Evolutionary conservation across 1,284 basidiomycete genomes (phyloP), one percentile per base, ranked within the genome.

Genomic region (Ganoderma lucidum): DNA sequence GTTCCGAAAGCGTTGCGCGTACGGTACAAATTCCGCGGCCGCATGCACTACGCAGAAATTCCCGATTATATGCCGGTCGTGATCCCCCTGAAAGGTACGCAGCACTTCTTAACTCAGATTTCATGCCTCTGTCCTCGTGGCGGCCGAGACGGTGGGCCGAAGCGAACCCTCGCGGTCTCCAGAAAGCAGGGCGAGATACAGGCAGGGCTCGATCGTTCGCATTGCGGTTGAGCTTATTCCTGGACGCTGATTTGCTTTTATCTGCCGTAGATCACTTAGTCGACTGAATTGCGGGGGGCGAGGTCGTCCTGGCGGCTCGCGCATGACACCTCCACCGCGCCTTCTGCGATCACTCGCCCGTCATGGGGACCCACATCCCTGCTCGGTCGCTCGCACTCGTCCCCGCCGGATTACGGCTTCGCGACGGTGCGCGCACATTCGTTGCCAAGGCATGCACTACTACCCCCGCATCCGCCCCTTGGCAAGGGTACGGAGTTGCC

Each of bases 21-120:
- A 60, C 86, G 89, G 56, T 97, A 97, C 81, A 81, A 87, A 60
- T 98, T 97, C 85, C 86, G 88, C 71, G 90, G 89, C 53, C 85
- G 85, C 70, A 75, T 85, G 80, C 96, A 97, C 79, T 91, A 93
- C 78, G 90, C 90, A 71, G 89, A 90, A 73, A 88, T 95, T 70
- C 88, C 88, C 74, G 96, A 97, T 81, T 82, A 84, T 76, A 80
- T 86, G 55, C 85, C 90, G 39, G 84, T 95, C 32, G 90, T 94
- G 35, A 84, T 95, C 65, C 96, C 96, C 60, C 83, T 96, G 77
- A 84, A 89, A 85, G 91, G 91, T 90, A 78, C 78, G 89, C 59
- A 79, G 73, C 65, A 28, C 60, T 63, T 53, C 42, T 61, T 17
- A 39, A 32, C 28, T 35, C 41, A 42, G 48, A 32, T 55, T 19